Percentiles rank a stretch among this genome's conserved stretches.
Evolutionary conservation across 257 asterid genomes (phyloP).

Genomic region (Solanum pennellii): DNA sequence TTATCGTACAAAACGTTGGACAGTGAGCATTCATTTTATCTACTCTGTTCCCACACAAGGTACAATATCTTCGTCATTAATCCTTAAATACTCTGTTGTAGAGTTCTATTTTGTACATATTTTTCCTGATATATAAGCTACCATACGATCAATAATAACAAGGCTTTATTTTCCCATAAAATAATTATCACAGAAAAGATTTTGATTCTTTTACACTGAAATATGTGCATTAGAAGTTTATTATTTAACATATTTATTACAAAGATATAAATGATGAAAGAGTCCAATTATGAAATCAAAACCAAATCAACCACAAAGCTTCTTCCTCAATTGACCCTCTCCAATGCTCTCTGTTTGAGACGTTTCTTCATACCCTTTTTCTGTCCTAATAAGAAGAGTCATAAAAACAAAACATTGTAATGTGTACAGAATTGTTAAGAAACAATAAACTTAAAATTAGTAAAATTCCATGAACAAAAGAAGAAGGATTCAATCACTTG

Average conservation of each 20-base stretch:
- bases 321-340: neutral
- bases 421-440: neutral
- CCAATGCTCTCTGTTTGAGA: neutral
- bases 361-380: conserved; percentile 34
- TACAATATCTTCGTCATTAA: too few species aligned
- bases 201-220: neutral
- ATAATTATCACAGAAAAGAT: neutral
- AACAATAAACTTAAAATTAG: neutral
- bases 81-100: too few species aligned
- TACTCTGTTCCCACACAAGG: too few species aligned
- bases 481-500: neutral
- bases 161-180: neutral
- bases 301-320: neutral
- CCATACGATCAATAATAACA: neutral
- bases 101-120: neutral
- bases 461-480: neutral
- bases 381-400: conserved; percentile 43
- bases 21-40: too few species aligned
- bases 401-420: neutral
- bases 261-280: neutral
- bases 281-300: neutral
- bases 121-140: too few species aligned
- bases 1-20: too few species aligned
- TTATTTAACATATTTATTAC: neutral
- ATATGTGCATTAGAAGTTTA: neutral